Evolutionary conservation across 148 eudicot species (phyloP), one percentile per base, ranked within the genome.

Genomic region (Polygonum aviculare): DNA sequence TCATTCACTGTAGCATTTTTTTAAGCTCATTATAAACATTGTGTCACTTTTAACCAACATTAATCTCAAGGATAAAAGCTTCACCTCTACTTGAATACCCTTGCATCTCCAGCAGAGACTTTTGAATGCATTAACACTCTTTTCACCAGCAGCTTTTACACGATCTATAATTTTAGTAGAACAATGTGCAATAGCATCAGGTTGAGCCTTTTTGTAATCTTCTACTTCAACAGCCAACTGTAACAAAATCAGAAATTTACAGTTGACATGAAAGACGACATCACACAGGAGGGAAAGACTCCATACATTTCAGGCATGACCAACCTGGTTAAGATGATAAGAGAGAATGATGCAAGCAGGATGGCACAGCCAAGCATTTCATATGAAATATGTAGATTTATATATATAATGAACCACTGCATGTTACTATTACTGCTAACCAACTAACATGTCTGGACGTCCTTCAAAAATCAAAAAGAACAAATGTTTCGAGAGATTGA

Each of bases 141-240:
- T 95, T 79, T 92, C 97, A 77, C 94, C 99, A 50, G 93, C 96
- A 75, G 96, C 94, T 85, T 90, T 90, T 44, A 95, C 87, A 74
- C 93, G 94, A 71, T 93, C 82, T 78, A 95, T 95, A 70, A 95
- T 90, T 79, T 92, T 95, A 79, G 91, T 84, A 69, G 96, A 94
- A 76, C 94, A 92, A 87, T 95, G 97, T 60, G 96, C 93, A 73
- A 95, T 92, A 67, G 97, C 94, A 86, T 95, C 99, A 83, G 99
- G 94, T 77, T 78, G 77, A 36, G 99, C 97, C 71, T 90, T 93
- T 71, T 83, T 87, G 81, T 86, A 95, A 77, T 92, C 97, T 81
- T 95, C 96, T 73, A 90, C 81, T 79, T 92, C 97, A 47, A 95
- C 97, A 76, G 74, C 75, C 73, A 80, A 87, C 98, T 95, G 91